Evolutionary conservation across 1,139 yeast genomes (phyloP).

Genomic region (Suhomyces coccinellae): DNA sequence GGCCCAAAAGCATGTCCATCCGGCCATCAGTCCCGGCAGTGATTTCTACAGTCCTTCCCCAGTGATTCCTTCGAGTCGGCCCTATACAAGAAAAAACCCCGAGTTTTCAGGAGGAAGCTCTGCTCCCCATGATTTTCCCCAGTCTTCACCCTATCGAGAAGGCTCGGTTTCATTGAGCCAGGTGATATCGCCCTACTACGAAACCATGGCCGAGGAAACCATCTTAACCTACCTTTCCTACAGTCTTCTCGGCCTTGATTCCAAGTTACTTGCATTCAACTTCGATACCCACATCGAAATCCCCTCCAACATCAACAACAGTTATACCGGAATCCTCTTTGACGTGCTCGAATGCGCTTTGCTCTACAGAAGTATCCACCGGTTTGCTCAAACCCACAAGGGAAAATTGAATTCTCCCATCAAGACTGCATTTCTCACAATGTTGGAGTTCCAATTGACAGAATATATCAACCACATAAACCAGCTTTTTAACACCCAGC

Average conservation of each 20-base stretch:
- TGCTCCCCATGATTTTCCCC: slow-evolving; percentile 3
- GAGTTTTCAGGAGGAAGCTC: slow-evolving; percentile 1
- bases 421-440: slow-evolving; percentile 63
- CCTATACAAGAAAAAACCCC: slow-evolving; percentile 5
- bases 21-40: slow-evolving; percentile 2
- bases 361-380: slow-evolving; percentile 51
- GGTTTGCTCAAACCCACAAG: slow-evolving; percentile 30
- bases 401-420: slow-evolving; percentile 49
- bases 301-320: slow-evolving; percentile 56
- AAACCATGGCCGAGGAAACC: slow-evolving; percentile 44
- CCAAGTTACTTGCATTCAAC: slow-evolving; percentile 57
- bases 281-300: slow-evolving; percentile 33
- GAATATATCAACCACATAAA: slow-evolving; percentile 59
- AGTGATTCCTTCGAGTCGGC: slow-evolving; percentile 4
- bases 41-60: slow-evolving; percentile 6
- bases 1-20: background rate
- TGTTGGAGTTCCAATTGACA: slow-evolving; percentile 52
- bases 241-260: slow-evolving; percentile 71
- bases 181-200: slow-evolving; percentile 34
- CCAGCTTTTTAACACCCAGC: slow-evolving; percentile 40
- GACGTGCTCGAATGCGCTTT: slow-evolving; percentile 73
- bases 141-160: slow-evolving; percentile 10
- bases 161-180: slow-evolving; percentile 12
- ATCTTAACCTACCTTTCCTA: slow-evolving; percentile 62
- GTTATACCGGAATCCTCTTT: slow-evolving; percentile 58